Base-by-base conservation (phyloP, 148 eudicot species). In the Vaccinium vitisidaea region DNA sequence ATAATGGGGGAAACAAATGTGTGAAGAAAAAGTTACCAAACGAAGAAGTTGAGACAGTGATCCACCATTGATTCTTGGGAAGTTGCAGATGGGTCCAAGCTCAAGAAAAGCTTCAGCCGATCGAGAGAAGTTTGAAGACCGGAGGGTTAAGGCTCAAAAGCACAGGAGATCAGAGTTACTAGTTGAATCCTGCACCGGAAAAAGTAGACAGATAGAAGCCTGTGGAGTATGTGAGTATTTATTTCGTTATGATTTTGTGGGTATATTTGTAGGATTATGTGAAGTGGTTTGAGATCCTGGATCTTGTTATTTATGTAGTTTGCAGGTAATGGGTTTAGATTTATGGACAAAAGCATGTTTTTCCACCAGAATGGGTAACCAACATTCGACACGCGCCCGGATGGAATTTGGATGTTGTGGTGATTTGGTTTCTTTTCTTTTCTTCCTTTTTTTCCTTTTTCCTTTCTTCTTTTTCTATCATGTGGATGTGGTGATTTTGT, bases 111-210 rank as follows among this genome's bases (percentile, higher is more conserved):
- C 19, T n/a, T 18, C 32, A 25, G 55, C 3, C 32, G 14, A 19
- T 16, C 9, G 15, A 52, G n/a, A 53, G 61, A 53, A 25, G 43
- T 25, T 55, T 56, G 48, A 18, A 19, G 46, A 77, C 23, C 8
- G 30, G 74, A 53, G 19, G 25, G 81, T 30, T 21, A 4, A 49
- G 56, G 54, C 50, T 27, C 32, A 49, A 63, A 63, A 84, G 71
- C 18, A 75, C 56, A 49, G 50, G 50, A 84, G 76, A 77, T 84
- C 75, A 61, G 76, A 84, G 73, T 83, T 59, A 73, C 48, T 61
- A 76, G 85, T 76, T 59, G 50, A 77, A 50, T 21, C 82, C 83
- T 39, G 70, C 82, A 58, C 70, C 82, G 46, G 70, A 52, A 78
- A 78, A 16, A 11, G 78, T 75, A 39, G n/a, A 80, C 82, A 39